These are phyloP conservation scores for barrel medic (Medicago truncatula) DNA, from an alignment of 306 rosid genomes.

Conservation along the genomic window DNA sequence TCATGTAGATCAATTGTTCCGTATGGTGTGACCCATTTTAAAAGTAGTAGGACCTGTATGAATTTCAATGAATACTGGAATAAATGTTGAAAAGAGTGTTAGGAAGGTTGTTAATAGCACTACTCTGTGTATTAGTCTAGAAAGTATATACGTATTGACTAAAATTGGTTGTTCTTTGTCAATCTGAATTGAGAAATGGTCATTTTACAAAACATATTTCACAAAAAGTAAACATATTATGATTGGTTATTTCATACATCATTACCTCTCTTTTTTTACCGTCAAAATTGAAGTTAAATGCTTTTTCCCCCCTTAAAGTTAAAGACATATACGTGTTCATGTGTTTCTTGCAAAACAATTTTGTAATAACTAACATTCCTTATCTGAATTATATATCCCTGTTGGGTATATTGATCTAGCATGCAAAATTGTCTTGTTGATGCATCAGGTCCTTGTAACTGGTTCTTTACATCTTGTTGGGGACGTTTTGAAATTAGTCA, in stretches of 20 bases:
- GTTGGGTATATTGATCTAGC: not conserved
- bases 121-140: not conserved
- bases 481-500: constrained; percentile 79
- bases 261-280: too few relatives aligned
- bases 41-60: not conserved
- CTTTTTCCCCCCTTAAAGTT: too few relatives aligned
- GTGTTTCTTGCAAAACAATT: too few relatives aligned
- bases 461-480: constrained; percentile 98
- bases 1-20: not conserved
- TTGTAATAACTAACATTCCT: too few relatives aligned
- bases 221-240: too few relatives aligned
- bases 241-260: too few relatives aligned
- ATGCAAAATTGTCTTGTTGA: constrained; percentile 37
- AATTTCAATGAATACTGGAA: not conserved
- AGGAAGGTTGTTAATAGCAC: not conserved
- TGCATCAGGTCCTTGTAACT: constrained; percentile 86
- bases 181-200: not conserved
- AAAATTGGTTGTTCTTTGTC: constrained; percentile 21
- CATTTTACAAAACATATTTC: too few relatives aligned
- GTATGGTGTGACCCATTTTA: not conserved
- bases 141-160: not conserved
- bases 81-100: not conserved
- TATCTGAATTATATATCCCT: not conserved
- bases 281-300: too few relatives aligned
- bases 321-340: too few relatives aligned